A percentile compares a stretch with the other conserved stretches of the same genome.
These are phyloP conservation scores for Backusella circina DNA, from an alignment of 192 early-diverging fungal species.

Conservation along the genomic window DNA sequence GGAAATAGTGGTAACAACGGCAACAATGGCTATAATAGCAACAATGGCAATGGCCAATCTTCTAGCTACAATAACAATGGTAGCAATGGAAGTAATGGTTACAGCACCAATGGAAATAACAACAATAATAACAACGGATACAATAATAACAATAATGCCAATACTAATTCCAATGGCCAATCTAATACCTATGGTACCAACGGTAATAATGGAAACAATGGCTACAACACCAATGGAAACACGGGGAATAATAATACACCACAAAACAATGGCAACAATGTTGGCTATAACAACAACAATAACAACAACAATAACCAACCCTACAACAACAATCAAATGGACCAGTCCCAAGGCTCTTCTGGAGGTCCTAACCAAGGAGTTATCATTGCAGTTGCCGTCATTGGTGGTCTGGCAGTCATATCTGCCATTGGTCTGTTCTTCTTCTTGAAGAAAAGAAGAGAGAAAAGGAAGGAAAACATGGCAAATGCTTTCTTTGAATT, in stretches of 20 bases:
- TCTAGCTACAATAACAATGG: not conserved
- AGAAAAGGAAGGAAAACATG: slow-evolving; percentile 8
- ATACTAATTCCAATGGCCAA: not conserved
- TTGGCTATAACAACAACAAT: not conserved
- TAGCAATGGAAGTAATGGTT: not conserved
- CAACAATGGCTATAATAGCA: not conserved
- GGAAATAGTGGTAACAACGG: not conserved
- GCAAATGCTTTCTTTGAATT: slow-evolving; percentile 11
- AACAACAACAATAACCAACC: not conserved
- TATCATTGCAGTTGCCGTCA: not conserved
- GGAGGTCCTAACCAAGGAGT: not conserved
- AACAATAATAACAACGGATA: not conserved
- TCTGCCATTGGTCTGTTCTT: slow-evolving; percentile 5
- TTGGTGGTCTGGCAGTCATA: not conserved
- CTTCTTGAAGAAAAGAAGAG: slow-evolving; percentile 11
- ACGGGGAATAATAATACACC: not conserved
- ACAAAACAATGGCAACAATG: not conserved
- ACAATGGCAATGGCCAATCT: not conserved
- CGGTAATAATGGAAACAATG: not conserved
- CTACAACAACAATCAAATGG: not conserved
- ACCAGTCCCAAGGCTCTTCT: not conserved
- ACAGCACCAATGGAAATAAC: not conserved
- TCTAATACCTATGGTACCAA: not conserved
- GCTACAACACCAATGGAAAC: not conserved
- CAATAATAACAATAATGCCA: not conserved